Evolutionary conservation across 192 early-diverging fungal genomes (phyloP).

Genomic region (Coemansia sp.): DNA sequence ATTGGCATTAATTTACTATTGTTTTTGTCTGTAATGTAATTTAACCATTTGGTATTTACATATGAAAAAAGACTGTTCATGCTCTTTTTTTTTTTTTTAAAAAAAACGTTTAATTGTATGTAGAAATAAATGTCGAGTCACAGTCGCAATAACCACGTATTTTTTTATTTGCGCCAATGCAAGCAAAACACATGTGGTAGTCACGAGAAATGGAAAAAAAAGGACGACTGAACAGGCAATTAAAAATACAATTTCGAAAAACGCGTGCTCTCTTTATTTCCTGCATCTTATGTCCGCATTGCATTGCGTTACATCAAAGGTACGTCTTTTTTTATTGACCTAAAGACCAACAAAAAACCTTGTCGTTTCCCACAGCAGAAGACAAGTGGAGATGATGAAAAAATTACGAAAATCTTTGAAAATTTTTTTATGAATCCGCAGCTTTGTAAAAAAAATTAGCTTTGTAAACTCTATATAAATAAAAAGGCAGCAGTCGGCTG

Average conservation of each 20-base stretch:
- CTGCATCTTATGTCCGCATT: slow-evolving; percentile 15
- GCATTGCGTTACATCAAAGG: slow-evolving; percentile 24
- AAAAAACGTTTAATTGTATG: too few species aligned
- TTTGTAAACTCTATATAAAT: too few species aligned
- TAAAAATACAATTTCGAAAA: background rate
- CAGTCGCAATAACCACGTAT: background rate
- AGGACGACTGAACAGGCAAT: background rate
- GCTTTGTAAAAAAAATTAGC: too few species aligned
- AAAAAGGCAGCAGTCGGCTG: too few species aligned
- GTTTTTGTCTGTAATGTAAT: too few species aligned
- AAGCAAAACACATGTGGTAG: background rate
- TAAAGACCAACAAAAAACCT: background rate
- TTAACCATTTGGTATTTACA: too few species aligned
- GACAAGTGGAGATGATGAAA: slow-evolving; percentile 3
- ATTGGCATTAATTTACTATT: too few species aligned
- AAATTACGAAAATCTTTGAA: background rate
- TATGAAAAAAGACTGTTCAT: too few species aligned
- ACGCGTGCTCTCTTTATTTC: slow-evolving; percentile 4
- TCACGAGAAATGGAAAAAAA: background rate
- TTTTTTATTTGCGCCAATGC: background rate
- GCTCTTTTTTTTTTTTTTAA: too few species aligned
- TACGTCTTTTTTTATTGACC: slow-evolving; percentile 8
- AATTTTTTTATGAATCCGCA: too few species aligned
- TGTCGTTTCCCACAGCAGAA: background rate
- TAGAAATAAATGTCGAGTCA: too few species aligned